Conservation (phyloP, 2,329 filamentous ascomycete species). For the Helotiales sp. region DNA sequence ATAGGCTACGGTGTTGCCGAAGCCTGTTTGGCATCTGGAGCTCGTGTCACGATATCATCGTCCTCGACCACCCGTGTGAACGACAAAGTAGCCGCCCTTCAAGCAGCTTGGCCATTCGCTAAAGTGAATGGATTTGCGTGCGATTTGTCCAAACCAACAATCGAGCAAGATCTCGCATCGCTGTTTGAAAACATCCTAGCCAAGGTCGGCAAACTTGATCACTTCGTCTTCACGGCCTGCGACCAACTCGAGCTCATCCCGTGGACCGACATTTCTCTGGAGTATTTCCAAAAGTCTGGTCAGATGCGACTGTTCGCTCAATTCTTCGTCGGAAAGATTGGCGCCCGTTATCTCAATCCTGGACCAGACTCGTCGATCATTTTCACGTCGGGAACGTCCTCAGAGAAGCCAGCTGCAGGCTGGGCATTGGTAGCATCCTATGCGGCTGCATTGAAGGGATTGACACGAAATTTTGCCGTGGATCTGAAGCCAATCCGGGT, state of each 20-base stretch:
- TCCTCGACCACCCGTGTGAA: too few species aligned
- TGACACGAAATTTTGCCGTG: constrained; percentile 56
- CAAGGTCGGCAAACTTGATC: constrained; percentile 20
- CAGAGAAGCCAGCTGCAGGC: constrained; percentile 15
- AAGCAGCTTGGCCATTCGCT: too few species aligned
- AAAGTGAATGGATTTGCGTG: constrained; percentile 21
- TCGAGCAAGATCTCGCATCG: constrained; percentile 39
- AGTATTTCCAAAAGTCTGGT: constrained; percentile 20
- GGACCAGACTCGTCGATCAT: constrained; percentile 21
- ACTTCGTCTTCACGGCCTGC: constrained; percentile 32
- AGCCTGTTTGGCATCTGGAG: too few species aligned
- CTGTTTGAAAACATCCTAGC: constrained; percentile 40
- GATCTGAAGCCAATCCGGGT: constrained; percentile 63
- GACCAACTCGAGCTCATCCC: constrained; percentile 13
- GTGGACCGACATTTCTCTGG: constrained; percentile 13
- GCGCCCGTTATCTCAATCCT: constrained; percentile 16
- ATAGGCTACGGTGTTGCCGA: too few species aligned
- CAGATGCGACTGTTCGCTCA: constrained; percentile 29
- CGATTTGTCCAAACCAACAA: constrained; percentile 21
- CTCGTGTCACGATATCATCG: too few species aligned
- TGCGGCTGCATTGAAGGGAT: constrained; percentile 40
- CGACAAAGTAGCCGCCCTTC: too few species aligned
- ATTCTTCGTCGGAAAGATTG: constrained; percentile 29
- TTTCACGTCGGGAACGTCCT: constrained; percentile 22
- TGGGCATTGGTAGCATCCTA: background rate